Evolutionary conservation across 106 monocot species (phyloP).

Genomic region (Posidonia australis): DNA sequence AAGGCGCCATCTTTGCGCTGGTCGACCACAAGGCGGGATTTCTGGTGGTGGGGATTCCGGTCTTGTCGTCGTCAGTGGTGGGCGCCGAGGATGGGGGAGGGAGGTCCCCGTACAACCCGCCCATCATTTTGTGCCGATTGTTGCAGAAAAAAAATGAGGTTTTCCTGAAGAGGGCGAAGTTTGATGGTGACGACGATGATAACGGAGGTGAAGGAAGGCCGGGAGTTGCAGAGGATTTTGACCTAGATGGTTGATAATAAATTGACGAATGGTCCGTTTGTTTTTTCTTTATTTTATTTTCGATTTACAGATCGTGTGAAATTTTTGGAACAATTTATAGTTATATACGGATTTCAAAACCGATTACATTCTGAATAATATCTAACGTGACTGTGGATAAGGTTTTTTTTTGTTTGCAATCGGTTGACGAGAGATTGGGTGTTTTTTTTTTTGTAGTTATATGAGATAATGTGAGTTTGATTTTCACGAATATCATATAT

Average conservation of each 20-base stretch:
- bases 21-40: conserved; percentile 84
- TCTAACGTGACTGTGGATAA: too few relatives aligned
- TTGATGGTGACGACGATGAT: not conserved
- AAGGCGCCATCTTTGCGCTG: conserved; percentile 90
- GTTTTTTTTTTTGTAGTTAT: too few relatives aligned
- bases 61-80: conserved; percentile 58
- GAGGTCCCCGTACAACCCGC: conserved; percentile 90
- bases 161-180: not conserved
- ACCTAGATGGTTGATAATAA: not conserved
- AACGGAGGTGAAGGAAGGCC: not conserved
- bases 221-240: not conserved
- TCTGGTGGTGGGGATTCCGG: conserved; percentile 8
- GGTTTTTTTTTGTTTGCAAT: too few relatives aligned
- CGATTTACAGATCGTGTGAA: too few relatives aligned
- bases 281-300: not conserved
- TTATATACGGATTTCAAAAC: too few relatives aligned
- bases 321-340: too few relatives aligned
- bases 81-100: conserved; percentile 65
- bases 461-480: too few relatives aligned
- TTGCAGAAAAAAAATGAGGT: not conserved
- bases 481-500: too few relatives aligned
- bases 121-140: conserved; percentile 36
- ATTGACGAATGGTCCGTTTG: not conserved
- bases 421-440: too few relatives aligned
- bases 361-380: too few relatives aligned